phyloP scores from a whole-genome alignment of 768 basidiomycete genomes.

The Tylopilus cervinicoccineus region DNA sequence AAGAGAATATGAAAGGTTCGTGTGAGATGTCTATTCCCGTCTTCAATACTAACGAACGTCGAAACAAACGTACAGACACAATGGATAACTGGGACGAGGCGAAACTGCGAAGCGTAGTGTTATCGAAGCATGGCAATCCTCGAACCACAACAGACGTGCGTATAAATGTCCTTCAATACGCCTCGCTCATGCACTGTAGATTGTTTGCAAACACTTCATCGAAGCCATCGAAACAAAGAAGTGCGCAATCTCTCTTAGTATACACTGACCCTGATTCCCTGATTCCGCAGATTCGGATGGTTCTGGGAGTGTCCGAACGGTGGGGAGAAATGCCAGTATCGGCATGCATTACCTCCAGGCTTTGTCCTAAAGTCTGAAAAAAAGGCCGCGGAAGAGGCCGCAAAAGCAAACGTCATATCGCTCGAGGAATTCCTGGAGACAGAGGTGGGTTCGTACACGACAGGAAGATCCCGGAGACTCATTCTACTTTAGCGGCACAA shows the following conservation, averaged over 20 bases:
- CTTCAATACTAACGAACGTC: background rate
- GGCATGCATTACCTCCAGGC: slow-evolving; percentile 93
- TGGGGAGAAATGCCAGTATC: slow-evolving; percentile 86
- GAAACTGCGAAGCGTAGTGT: slow-evolving; percentile 84
- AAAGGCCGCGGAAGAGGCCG: slow-evolving; percentile 88
- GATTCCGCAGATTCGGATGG: slow-evolving; percentile 68
- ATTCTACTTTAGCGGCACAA: slow-evolving; percentile 74
- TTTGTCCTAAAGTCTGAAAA: slow-evolving; percentile 93
- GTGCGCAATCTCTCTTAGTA: slow-evolving; percentile 30
- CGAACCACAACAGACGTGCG: slow-evolving; percentile 86
- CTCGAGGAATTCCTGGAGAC: slow-evolving; percentile 97
- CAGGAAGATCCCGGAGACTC: background rate
- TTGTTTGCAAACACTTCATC: slow-evolving; percentile 97
- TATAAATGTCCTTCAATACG: slow-evolving; percentile 5
- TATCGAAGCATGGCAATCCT: slow-evolving; percentile 86
- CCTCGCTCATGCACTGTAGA: slow-evolving; percentile 42
- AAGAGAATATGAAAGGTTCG: slow-evolving; percentile 73
- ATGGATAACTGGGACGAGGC: slow-evolving; percentile 99
- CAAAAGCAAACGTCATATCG: slow-evolving; percentile 84
- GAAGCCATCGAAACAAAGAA: slow-evolving; percentile 92
- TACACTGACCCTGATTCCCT: background rate
- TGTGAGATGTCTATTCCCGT: slow-evolving; percentile 3
- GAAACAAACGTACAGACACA: slow-evolving; percentile 55
- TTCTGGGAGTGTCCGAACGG: slow-evolving; percentile 91
- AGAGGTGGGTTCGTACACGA: slow-evolving; percentile 57